phyloP scores from a whole-genome alignment of 1,284 basidiomycete species.

The Chondrostereum purpureum region DNA sequence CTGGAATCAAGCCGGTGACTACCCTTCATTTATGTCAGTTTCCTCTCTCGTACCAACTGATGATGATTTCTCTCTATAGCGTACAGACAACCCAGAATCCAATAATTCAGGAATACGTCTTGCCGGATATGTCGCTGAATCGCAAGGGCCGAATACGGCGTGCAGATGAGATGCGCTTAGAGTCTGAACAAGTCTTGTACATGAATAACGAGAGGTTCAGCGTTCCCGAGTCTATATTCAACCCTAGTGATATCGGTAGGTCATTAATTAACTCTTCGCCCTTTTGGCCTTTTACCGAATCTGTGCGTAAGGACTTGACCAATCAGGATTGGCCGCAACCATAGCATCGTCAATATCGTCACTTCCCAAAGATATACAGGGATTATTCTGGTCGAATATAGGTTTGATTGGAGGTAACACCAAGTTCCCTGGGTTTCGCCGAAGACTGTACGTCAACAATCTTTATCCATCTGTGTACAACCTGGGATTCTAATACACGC shows the following conservation, averaged over 20 bases:
- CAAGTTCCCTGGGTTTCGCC: slow-evolving; percentile 67
- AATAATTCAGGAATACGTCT: slow-evolving; percentile 81
- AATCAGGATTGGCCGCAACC: slow-evolving; percentile 71
- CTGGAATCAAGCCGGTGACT: slow-evolving; percentile 76
- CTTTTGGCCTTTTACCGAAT: slow-evolving; percentile 7
- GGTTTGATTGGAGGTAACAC: slow-evolving; percentile 82
- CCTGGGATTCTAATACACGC: not conserved
- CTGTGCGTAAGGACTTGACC: slow-evolving; percentile 71
- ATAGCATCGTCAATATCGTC: slow-evolving; percentile 70
- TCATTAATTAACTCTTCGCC: slow-evolving; percentile 10
- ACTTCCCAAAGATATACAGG: slow-evolving; percentile 74
- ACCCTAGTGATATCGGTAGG: slow-evolving; percentile 82
- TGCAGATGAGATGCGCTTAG: slow-evolving; percentile 43
- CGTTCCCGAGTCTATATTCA: slow-evolving; percentile 85
- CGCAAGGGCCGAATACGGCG: slow-evolving; percentile 62
- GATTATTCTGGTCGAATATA: slow-evolving; percentile 93
- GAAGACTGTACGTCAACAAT: slow-evolving; percentile 57
- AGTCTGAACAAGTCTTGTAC: slow-evolving; percentile 73
- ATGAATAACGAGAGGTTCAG: slow-evolving; percentile 89
- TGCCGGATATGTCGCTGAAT: slow-evolving; percentile 80
- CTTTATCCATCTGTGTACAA: slow-evolving; percentile 5
- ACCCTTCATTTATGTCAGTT: slow-evolving; percentile 14
- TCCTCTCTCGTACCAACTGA: slow-evolving; percentile 1
- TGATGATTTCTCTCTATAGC: slow-evolving; percentile 10
- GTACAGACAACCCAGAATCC: slow-evolving; percentile 53